These are phyloP conservation scores for Triticum aestivum DNA, from an alignment of 176 grass and related monocot genomes.

Conservation along the genomic window IWGSC_CS_RefSeq_v2.1 NC_057801.1:640124972-640125471, in stretches of 20 bases:
- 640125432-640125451: neutral
- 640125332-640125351: neutral
- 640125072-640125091: neutral
- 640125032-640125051: neutral
- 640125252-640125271: neutral
- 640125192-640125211: neutral
- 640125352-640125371: neutral
- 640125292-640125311: neutral
- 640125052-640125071: neutral
- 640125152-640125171: neutral
- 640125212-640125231: neutral
- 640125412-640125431: neutral
- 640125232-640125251: too few relatives aligned
- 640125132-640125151: neutral
- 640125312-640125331: neutral
- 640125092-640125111: neutral
- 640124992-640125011: neutral
- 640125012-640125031: neutral
- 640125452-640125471: neutral
- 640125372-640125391: neutral
- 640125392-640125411: neutral
- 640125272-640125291: neutral
- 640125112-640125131: neutral
- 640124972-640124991: neutral
- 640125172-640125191: neutral